phyloP scores from a whole-genome alignment of 2,329 filamentous ascomycete genomes.

The Ophiostoma fasciatum region DNA sequence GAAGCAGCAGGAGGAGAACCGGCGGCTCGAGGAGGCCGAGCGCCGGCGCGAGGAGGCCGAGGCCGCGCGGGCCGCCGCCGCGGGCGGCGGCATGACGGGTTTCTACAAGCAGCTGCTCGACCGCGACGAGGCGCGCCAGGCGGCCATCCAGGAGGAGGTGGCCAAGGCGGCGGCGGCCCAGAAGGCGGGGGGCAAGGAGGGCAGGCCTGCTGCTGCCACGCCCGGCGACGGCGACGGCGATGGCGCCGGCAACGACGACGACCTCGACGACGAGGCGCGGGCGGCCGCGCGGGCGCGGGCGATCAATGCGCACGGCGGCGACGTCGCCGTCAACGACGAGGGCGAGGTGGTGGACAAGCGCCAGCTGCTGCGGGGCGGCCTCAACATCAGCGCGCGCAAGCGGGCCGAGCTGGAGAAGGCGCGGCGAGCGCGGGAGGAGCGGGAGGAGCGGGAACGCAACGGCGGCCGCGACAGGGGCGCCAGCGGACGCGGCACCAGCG shows the following conservation, averaged over 20 bases:
- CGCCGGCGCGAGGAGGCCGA: slow-evolving; percentile 48
- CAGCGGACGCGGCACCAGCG: slow-evolving; percentile 1
- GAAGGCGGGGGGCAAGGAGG: slow-evolving; percentile 21
- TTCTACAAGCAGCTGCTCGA: slow-evolving; percentile 66
- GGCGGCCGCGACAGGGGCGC: neutral
- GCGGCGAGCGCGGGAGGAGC: too few relatives aligned
- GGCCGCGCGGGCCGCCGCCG: slow-evolving; percentile 44
- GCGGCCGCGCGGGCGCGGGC: slow-evolving; percentile 52
- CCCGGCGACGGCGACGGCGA: slow-evolving; percentile 23
- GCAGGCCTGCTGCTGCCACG: too few relatives aligned
- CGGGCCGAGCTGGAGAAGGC: slow-evolving; percentile 26
- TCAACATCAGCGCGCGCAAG: slow-evolving; percentile 56
- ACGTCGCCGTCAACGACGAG: slow-evolving; percentile 63
- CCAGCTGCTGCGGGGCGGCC: slow-evolving; percentile 59
- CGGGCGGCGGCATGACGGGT: slow-evolving; percentile 51
- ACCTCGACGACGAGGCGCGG: slow-evolving; percentile 32
- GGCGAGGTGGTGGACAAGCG: slow-evolving; percentile 73
- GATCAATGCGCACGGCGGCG: slow-evolving; percentile 45
- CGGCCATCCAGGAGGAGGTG: slow-evolving; percentile 53
- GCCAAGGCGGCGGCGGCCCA: slow-evolving; percentile 45
- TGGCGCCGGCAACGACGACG: slow-evolving; percentile 28
- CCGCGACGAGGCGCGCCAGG: slow-evolving; percentile 53
- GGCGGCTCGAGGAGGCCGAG: slow-evolving; percentile 57
- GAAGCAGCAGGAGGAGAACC: slow-evolving; percentile 63
- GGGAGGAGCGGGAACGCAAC: slow-evolving; percentile 1